Percentiles rank a stretch among this genome's conserved stretches.
Evolutionary conservation across 495 filamentous ascomycete species (phyloP).

Genomic region (Penicillium cinerascens): DNA sequence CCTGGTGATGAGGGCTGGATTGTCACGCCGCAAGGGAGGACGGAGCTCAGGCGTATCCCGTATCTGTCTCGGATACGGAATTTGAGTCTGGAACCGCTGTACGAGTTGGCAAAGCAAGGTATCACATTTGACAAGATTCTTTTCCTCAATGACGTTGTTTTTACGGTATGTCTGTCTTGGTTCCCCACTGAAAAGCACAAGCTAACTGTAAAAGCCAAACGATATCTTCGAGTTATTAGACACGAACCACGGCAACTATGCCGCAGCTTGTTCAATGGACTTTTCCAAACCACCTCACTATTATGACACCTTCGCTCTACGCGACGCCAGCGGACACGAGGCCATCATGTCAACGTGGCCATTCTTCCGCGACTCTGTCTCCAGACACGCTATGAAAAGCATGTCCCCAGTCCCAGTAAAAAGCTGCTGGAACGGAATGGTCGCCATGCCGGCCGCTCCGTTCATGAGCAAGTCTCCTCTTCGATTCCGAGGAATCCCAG

Average conservation of each 20-base stretch:
- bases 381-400: conserved; percentile 53
- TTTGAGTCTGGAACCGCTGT: conserved; percentile 44
- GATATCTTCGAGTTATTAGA: conserved; percentile 68
- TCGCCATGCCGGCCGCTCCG: conserved; percentile 55
- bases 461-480: conserved; percentile 50
- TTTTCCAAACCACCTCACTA: conserved; percentile 64
- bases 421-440: conserved; percentile 85
- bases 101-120: conserved; percentile 41
- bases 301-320: conserved; percentile 85
- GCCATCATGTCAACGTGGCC: conserved; percentile 67
- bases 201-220: conserved; percentile 35
- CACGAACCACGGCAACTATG: conserved; percentile 70
- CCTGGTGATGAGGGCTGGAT: conserved; percentile 55
- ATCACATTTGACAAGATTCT: conserved; percentile 63
- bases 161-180: conserved; percentile 48
- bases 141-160: conserved; percentile 75
- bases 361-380: conserved; percentile 63
- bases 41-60: conserved; percentile 62
- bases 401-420: conserved; percentile 61
- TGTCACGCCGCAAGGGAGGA: conserved; percentile 43
- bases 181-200: background rate
- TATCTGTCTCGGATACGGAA: conserved; percentile 66
- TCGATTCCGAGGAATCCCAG: conserved; percentile 67
- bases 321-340: conserved; percentile 63
- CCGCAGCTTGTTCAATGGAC: conserved; percentile 78